Conservation (phyloP, 2,329 filamentous ascomycete genomes). For the Cytospora paraplurivora region DNA sequence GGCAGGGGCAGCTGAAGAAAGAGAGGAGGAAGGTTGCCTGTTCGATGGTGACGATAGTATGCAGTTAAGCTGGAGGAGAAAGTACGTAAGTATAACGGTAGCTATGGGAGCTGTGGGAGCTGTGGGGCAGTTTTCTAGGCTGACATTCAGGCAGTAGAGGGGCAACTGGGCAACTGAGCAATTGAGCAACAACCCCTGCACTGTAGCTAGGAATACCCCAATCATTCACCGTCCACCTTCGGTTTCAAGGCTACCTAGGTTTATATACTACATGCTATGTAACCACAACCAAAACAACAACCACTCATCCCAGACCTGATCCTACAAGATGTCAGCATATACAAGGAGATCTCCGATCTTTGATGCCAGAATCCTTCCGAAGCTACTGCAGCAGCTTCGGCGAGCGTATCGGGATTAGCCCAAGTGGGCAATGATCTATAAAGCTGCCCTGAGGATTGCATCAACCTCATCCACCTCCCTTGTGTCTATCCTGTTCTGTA, state of each 20-base stretch:
- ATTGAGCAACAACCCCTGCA: neutral
- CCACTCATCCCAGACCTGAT: too few relatives aligned
- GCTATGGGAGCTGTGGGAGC: neutral
- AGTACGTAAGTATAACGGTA: neutral
- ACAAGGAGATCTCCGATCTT: neutral
- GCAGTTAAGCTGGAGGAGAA: neutral
- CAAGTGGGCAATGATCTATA: neutral
- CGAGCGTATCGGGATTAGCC: conserved; percentile 13
- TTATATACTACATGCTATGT: too few relatives aligned
- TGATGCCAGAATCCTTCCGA: too few relatives aligned
- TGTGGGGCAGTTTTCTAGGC: neutral
- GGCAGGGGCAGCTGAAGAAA: neutral
- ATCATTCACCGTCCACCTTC: neutral
- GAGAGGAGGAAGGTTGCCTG: neutral
- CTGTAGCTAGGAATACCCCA: neutral
- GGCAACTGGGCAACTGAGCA: too few relatives aligned
- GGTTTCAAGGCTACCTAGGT: neutral
- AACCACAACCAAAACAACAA: too few relatives aligned
- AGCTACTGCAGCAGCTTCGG: conserved; percentile 1
- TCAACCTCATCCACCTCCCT: neutral
- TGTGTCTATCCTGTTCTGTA: neutral
- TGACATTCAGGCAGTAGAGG: neutral
- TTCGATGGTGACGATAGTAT: neutral
- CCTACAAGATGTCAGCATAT: too few relatives aligned
- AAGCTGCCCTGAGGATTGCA: neutral